Evolutionary conservation across 202 grass and related monocot genomes (phyloP), one percentile per base, ranked within the genome.

Genomic region (Musa balbisiana): DNA sequence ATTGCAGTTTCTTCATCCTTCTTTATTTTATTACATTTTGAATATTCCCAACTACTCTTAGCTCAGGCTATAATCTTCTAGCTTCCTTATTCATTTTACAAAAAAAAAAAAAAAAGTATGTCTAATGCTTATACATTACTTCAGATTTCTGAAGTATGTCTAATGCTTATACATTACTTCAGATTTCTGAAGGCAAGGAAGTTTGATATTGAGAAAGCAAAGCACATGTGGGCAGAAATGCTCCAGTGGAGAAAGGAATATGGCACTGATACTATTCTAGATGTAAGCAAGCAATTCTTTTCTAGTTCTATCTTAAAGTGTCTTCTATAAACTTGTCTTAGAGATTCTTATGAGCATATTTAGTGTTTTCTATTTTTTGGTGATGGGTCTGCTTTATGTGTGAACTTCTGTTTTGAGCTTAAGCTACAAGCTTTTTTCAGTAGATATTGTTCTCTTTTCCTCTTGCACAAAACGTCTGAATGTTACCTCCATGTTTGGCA

Each of bases 141-240:
- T 49, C 29, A 69, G 67, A 51, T 69, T 69, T 69, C 29, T 69
- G 27, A 69, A 69, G 19, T 43, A 43, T 43, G 33, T 43, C 33
- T 43, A 43, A 43, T 43, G 33, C 8, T 43, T 43, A 43, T 43
- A 43, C 3, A 12, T 23, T 64, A 25, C 16, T 69, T 49, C 29
- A 69, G 67, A 51, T 69, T 69, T 69, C 29, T 69, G 27, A 69
- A 69, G 19, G 67, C 67, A 69, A 33, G 67, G 26, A 69, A 69
- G 67, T 73, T 55, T 56, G 71, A 73, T 55, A 73, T 56, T 73
- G 71, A 73, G n/a, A 73, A 73, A 26, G 52, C 71, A 56, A 73
- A 73, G 52, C 71, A 73, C 13, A 73, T 73, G 71, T 73, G 71
- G 71, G 71, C 71, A 10, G 71, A 73, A 55, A 73, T 73, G 71